phyloP scores from a whole-genome alignment of 345 rosid genomes.

The Populus pruinosa region DNA sequence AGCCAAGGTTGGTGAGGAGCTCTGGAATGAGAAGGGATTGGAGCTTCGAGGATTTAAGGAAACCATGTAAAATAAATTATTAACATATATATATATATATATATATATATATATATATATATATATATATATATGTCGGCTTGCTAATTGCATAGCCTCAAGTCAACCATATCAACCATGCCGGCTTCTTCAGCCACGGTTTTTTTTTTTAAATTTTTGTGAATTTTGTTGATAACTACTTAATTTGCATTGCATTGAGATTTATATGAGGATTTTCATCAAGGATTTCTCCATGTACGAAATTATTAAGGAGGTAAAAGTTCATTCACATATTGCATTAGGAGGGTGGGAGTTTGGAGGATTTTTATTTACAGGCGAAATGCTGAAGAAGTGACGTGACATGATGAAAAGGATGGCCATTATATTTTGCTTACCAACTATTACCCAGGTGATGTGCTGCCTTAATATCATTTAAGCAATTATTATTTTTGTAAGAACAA shows the following conservation, averaged over 20 bases:
- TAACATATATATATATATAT: neutral
- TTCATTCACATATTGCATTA: neutral
- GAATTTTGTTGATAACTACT: neutral
- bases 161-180: no score
- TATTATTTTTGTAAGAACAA: no score
- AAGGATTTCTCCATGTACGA: neutral
- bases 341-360: neutral
- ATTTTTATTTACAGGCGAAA: no score
- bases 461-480: no score
- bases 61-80: neutral
- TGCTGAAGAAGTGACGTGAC: no score
- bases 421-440: no score
- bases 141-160: neutral
- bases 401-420: no score
- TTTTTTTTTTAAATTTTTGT: no score
- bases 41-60: conserved; percentile 81
- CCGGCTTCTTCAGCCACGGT: no score
- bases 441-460: no score
- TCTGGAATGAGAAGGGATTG: conserved; percentile 89
- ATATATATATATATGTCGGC: neutral
- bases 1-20: conserved; percentile 72
- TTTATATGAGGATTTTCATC: neutral
- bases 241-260: neutral
- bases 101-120: neutral
- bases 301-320: no score